Percentiles rank a stretch among this genome's conserved stretches.
phyloP scores from a whole-genome alignment of 2,329 filamentous ascomycete species.

The Microascus cirrosus region DNA sequence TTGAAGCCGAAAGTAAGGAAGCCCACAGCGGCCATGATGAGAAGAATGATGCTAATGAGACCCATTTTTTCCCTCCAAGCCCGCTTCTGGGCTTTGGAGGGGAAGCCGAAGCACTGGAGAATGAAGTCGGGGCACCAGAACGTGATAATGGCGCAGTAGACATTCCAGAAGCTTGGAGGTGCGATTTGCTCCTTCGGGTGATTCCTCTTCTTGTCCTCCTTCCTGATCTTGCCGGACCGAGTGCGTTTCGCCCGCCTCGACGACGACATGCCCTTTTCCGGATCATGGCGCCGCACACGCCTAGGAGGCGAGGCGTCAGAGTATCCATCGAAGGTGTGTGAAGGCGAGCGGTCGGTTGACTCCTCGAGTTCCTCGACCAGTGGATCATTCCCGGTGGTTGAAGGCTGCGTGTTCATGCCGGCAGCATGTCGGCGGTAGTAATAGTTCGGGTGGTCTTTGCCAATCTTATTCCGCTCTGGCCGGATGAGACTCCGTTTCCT shows the following conservation, averaged over 20 bases:
- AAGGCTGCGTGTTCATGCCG: constrained; percentile 82
- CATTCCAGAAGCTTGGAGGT: constrained; percentile 84
- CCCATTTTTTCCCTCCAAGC: constrained; percentile 99
- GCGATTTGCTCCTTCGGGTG: constrained; percentile 53
- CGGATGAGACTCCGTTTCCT: constrained; percentile 83
- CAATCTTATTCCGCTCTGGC: constrained; percentile 78
- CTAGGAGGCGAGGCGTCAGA: constrained; percentile 30
- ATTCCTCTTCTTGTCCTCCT: constrained; percentile 33
- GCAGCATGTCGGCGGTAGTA: constrained; percentile 91
- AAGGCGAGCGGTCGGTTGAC: constrained; percentile 41
- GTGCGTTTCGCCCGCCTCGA: constrained; percentile 8
- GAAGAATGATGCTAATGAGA: constrained; percentile 81
- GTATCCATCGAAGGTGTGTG: constrained; percentile 31
- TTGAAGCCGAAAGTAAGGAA: constrained; percentile 97
- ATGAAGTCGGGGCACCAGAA: constrained; percentile 89
- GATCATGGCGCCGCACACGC: constrained; percentile 20
- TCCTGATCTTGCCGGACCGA: constrained; percentile 51
- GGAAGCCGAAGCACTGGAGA: constrained; percentile 75
- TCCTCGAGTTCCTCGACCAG: constrained; percentile 68
- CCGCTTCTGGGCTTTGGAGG: constrained; percentile 72
- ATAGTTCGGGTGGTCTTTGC: constrained; percentile 85
- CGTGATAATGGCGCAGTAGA: constrained; percentile 87
- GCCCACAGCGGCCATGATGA: constrained; percentile 81
- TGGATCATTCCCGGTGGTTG: constrained; percentile 85
- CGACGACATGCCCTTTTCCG: constrained; percentile 16